These are phyloP conservation scores for Fusarium lateritium DNA, from an alignment of 2,329 filamentous ascomycete genomes.

Conservation along the genomic window DNA sequence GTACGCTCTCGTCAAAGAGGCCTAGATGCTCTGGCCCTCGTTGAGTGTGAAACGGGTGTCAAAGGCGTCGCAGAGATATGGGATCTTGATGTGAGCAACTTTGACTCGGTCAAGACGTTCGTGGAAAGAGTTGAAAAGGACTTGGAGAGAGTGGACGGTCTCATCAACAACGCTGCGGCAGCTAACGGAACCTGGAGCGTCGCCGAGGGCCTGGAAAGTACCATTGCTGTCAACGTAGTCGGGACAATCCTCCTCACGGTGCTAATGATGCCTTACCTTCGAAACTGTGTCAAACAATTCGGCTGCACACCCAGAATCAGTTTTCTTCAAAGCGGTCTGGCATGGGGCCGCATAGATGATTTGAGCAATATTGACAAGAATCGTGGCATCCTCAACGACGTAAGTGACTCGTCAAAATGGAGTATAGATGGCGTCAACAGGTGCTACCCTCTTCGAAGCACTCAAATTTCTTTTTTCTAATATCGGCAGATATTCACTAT, in stretches of 20 bases:
- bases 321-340: constrained; percentile 1
- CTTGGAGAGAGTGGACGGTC: constrained; percentile 41
- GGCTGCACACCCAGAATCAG: neutral
- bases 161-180: constrained; percentile 8
- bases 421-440: constrained; percentile 3
- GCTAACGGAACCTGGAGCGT: constrained; percentile 1
- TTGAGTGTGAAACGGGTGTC: constrained; percentile 27
- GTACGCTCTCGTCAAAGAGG: constrained; percentile 23
- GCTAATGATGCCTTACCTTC: neutral
- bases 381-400: neutral
- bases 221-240: constrained; percentile 2
- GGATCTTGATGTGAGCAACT: constrained; percentile 27
- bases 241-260: neutral
- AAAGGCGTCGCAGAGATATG: constrained; percentile 24
- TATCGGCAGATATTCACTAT: neutral
- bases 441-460: neutral
- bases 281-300: neutral
- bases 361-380: neutral
- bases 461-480: neutral
- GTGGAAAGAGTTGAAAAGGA: constrained; percentile 41
- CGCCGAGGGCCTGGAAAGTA: constrained; percentile 2
- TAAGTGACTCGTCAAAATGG: constrained; percentile 1
- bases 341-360: neutral
- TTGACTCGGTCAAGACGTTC: constrained; percentile 53
- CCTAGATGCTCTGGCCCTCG: constrained; percentile 16